Base-by-base conservation (phyloP, 169 alveolate species). In the Plasmodium knowlesi region DNA sequence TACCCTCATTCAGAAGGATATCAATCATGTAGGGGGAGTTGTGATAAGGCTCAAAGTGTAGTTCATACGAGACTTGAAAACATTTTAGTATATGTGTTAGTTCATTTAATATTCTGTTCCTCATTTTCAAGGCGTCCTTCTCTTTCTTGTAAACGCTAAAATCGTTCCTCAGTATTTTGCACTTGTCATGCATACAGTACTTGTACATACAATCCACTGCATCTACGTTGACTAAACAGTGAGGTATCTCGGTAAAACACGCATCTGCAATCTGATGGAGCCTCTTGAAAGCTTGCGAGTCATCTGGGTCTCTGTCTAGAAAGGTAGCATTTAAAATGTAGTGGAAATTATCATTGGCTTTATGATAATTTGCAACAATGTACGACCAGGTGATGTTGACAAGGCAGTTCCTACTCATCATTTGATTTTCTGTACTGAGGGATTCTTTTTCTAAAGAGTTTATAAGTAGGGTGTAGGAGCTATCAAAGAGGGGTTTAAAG, bases 201-300 rank as follows among this genome's bases (percentile, higher is more conserved):
- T 53, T 8, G 70, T 86, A 86, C 34, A 86, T 16, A 34, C 37
- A 34, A 86, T 86, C 93, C 14, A 86, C 6, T 0, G 72, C 76
- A 53, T 50, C 61, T 2, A 76, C 34, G 32, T 86, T 22, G 8
- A 86, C 28, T 86, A 86, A 76, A 2, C 79, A 50, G 14, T 74
- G 79, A 3, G 93, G 81, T 67, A 86, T 76, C 80, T 86, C 93
- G 1, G 28, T 73, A 73, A 86, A 86, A 28, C 86, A 86, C 0
- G 93, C 82, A 86, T 86, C 93, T 0, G 93, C 82, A 9, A 86
- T 86, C 76, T 86, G 93, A 4, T 86, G 93, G 37, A 86, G 39
- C 1, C 93, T 32, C 67, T 86, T 86, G 43, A 86, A 86, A 25
- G 93, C 93, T 74, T 86, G 86, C 12, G 84, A 74, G 19, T 86